These are phyloP conservation scores for Coemansia umbellata DNA, from an alignment of 192 early-diverging fungal genomes.

Conservation along the genomic window DNA sequence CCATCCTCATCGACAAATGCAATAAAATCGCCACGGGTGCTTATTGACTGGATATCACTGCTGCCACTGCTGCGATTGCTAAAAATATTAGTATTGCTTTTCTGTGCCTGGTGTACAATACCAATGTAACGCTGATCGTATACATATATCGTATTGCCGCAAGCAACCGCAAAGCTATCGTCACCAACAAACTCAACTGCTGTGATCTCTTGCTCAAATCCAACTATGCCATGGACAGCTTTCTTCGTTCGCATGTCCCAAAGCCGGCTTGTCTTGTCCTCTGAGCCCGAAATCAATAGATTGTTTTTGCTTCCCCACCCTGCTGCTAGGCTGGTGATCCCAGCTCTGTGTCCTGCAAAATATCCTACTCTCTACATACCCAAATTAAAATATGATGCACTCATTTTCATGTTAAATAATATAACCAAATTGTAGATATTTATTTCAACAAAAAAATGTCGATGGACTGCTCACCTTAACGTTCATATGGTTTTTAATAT, in stretches of 20 bases:
- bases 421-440: no score
- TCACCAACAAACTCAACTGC: conserved; percentile 19
- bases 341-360: conserved; percentile 12
- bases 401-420: no score
- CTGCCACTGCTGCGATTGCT: not conserved
- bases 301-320: conserved; percentile 3
- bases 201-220: conserved; percentile 14
- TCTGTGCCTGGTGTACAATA: not conserved
- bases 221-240: conserved; percentile 8
- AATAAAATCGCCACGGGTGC: conserved; percentile 45
- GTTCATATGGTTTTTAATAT: no score
- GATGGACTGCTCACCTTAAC: no score
- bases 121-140: conserved; percentile 26
- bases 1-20: conserved; percentile 46
- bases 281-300: conserved; percentile 39
- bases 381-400: not conserved
- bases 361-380: not conserved
- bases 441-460: no score
- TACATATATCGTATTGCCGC: conserved; percentile 9
- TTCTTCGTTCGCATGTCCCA: conserved; percentile 31
- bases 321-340: conserved; percentile 24
- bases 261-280: conserved; percentile 31
- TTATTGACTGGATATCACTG: conserved; percentile 27
- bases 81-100: not conserved
- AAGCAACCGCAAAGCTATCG: conserved; percentile 13